phyloP scores from a whole-genome alignment of 495 filamentous ascomycete genomes.

The Niebla homalea region DNA sequence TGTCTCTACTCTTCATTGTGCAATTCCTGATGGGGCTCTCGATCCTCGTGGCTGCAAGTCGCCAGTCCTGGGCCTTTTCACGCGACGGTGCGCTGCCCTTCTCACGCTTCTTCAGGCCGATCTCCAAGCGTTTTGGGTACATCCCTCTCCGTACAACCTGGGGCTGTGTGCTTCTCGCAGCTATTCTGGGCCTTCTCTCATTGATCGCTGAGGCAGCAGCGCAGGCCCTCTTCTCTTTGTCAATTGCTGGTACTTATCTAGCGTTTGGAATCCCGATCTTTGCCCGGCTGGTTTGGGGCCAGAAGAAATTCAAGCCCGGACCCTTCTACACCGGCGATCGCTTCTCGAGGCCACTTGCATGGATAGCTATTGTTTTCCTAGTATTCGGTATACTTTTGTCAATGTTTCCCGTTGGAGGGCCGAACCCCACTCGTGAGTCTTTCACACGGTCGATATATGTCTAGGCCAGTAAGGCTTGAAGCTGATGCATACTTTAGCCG shows the following conservation, averaged over 20 bases:
- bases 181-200: slow-evolving; percentile 44
- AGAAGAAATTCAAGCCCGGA: slow-evolving; percentile 47
- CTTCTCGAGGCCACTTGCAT: slow-evolving; percentile 40
- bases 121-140: slow-evolving; percentile 41
- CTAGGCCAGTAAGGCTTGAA: background rate
- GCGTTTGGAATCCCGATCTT: slow-evolving; percentile 54
- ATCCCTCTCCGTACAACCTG: slow-evolving; percentile 51
- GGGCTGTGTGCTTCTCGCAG: slow-evolving; percentile 39
- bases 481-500: slow-evolving; percentile 14
- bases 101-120: slow-evolving; percentile 45
- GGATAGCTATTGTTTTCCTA: slow-evolving; percentile 39
- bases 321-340: slow-evolving; percentile 44
- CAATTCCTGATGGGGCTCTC: slow-evolving; percentile 42
- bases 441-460: background rate
- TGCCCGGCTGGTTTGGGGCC: slow-evolving; percentile 48
- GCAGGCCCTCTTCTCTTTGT: slow-evolving; percentile 48
- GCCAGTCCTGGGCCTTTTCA: slow-evolving; percentile 49
- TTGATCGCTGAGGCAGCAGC: slow-evolving; percentile 47
- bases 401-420: slow-evolving; percentile 47
- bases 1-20: slow-evolving; percentile 41
- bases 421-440: slow-evolving; percentile 36
- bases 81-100: slow-evolving; percentile 49
- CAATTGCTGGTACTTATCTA: slow-evolving; percentile 47
- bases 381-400: slow-evolving; percentile 40
- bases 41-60: slow-evolving; percentile 39